Percentiles rank a stretch among this genome's conserved stretches.
phyloP scores from a whole-genome alignment of 1,284 basidiomycete genomes.

The Lignosus rhinocerotis region DNA sequence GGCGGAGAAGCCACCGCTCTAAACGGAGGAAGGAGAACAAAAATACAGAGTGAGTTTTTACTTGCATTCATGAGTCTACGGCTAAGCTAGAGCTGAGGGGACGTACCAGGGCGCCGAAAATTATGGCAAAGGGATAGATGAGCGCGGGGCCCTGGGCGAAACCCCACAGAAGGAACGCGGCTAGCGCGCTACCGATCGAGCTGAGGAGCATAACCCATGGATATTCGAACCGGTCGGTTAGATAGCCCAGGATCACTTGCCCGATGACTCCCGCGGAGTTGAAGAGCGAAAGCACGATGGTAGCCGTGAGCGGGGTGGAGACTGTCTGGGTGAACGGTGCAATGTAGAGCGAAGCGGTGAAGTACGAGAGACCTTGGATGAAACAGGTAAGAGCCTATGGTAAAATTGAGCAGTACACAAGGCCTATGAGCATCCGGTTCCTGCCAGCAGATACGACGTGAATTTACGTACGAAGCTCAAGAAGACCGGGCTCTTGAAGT shows the following conservation, averaged over 20 bases:
- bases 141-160: constrained; percentile 29
- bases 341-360: constrained; percentile 34
- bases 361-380: constrained; percentile 31
- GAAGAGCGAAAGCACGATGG: constrained; percentile 30
- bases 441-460: neutral
- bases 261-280: constrained; percentile 30
- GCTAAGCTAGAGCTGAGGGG: too few relatives aligned
- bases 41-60: neutral
- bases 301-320: constrained; percentile 29
- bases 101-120: constrained; percentile 31
- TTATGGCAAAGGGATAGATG: constrained; percentile 29
- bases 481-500: constrained; percentile 29
- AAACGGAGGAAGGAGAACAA: neutral
- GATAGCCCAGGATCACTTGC: constrained; percentile 28
- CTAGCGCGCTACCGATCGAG: constrained; percentile 28
- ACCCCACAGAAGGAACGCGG: constrained; percentile 33
- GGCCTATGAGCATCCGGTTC: too few relatives aligned
- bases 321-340: constrained; percentile 29
- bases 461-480: constrained; percentile 25
- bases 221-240: constrained; percentile 30
- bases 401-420: neutral
- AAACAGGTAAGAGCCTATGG: constrained; percentile 24
- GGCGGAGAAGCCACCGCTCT: constrained; percentile 32
- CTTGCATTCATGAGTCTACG: neutral
- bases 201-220: constrained; percentile 31